These are phyloP conservation scores for Tremellales sp. DNA, from an alignment of 1,284 basidiomycete species.

Conservation along the genomic window DNA sequence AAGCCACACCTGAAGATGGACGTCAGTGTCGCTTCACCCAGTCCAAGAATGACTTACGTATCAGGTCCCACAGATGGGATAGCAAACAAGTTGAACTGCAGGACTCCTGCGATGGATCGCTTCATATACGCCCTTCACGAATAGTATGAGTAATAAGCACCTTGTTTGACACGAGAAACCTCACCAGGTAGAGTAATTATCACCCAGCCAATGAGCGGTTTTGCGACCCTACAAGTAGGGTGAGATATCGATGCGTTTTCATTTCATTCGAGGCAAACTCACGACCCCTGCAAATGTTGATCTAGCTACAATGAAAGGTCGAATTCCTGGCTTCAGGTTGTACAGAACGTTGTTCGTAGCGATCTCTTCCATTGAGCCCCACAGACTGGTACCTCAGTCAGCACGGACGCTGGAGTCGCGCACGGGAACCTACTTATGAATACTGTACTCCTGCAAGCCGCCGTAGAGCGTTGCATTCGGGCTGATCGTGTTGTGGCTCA, in stretches of 20 bases:
- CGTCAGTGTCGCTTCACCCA: constrained; percentile 67
- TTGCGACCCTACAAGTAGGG: constrained; percentile 7
- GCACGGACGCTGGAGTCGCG: constrained; percentile 11
- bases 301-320: constrained; percentile 62
- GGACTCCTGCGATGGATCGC: constrained; percentile 60
- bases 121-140: constrained; percentile 64
- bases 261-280: constrained; percentile 27
- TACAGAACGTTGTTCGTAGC: constrained; percentile 59
- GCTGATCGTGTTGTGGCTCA: constrained; percentile 51
- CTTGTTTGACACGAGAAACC: background rate
- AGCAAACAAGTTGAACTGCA: constrained; percentile 51
- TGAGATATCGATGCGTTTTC: background rate
- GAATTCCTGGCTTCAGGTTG: constrained; percentile 54
- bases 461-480: constrained; percentile 60
- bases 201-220: constrained; percentile 55
- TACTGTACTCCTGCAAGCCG: constrained; percentile 58
- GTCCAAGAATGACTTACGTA: constrained; percentile 67
- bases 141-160: background rate
- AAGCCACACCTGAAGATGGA: too few species aligned
- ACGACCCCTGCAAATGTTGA: constrained; percentile 64
- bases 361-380: constrained; percentile 62
- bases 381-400: constrained; percentile 58
- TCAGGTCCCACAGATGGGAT: constrained; percentile 71
- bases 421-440: constrained; percentile 20
- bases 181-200: constrained; percentile 60